phyloP scores from a whole-genome alignment of 768 basidiomycete species.

The Macrolepiota dolichaula region DNA sequence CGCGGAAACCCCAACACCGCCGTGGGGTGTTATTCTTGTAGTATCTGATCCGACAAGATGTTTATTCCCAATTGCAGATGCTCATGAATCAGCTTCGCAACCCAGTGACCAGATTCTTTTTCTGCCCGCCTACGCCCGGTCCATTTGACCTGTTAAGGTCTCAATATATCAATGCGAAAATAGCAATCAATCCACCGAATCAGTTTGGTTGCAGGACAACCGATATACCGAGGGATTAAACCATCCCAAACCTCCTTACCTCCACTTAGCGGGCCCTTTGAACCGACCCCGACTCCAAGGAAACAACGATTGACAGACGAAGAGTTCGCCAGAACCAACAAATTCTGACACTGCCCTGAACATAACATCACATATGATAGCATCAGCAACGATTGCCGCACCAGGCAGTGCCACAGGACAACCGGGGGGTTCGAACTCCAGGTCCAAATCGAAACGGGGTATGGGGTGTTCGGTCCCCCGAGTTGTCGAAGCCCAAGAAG shows the following conservation, averaged over 20 bases:
- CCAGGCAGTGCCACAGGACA: not conserved
- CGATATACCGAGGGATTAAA: not conserved
- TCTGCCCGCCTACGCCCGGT: not conserved
- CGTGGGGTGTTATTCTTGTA: not conserved
- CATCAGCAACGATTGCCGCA: not conserved
- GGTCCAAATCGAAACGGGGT: not conserved
- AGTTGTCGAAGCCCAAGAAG: not conserved
- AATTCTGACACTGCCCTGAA: not conserved
- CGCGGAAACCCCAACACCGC: not conserved
- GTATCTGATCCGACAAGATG: not conserved
- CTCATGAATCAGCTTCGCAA: not conserved
- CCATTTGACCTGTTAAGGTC: not conserved
- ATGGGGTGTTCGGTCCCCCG: not conserved
- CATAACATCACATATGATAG: not conserved
- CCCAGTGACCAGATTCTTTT: not conserved
- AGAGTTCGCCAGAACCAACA: not conserved
- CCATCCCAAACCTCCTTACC: not conserved
- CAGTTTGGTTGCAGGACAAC: not conserved
- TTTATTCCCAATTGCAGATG: not conserved
- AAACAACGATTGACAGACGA: not conserved
- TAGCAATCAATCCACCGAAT: not conserved
- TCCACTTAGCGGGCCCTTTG: not conserved
- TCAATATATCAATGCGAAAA: not conserved
- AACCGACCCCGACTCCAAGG: not conserved
- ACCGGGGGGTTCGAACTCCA: not conserved